phyloP scores from a whole-genome alignment of 2,329 filamentous ascomycete genomes.

The Trichoderma brevicompactum region DNA sequence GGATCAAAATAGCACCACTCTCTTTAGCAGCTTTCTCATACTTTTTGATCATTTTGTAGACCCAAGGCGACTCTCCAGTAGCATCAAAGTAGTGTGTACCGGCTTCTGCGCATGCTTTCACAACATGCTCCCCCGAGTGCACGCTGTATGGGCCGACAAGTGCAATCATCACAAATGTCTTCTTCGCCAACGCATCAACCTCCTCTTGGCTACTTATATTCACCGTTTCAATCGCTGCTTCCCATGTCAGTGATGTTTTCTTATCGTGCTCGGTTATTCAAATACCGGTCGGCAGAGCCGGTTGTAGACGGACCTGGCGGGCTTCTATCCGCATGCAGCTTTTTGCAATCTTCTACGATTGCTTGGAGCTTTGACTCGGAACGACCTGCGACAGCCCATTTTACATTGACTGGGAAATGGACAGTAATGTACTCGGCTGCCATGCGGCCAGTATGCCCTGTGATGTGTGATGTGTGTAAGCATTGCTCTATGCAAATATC shows the following conservation, averaged over 20 bases:
- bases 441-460: slow-evolving; percentile 82
- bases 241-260: not conserved
- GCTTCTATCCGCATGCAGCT: slow-evolving; percentile 68
- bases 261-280: not conserved
- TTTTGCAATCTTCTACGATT: slow-evolving; percentile 68
- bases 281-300: not conserved
- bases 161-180: slow-evolving; percentile 60
- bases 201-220: slow-evolving; percentile 52
- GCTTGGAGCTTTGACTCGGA: slow-evolving; percentile 74
- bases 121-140: slow-evolving; percentile 62
- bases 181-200: slow-evolving; percentile 56
- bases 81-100: slow-evolving; percentile 69
- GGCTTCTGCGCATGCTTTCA: slow-evolving; percentile 64
- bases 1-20: slow-evolving; percentile 63
- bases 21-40: slow-evolving; percentile 58
- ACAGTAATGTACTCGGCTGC: slow-evolving; percentile 75
- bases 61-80: slow-evolving; percentile 64
- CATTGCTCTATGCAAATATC: not conserved
- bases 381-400: slow-evolving; percentile 87
- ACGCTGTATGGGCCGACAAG: slow-evolving; percentile 63
- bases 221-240: slow-evolving; percentile 57
- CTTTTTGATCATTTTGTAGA: slow-evolving; percentile 62
- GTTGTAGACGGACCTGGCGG: slow-evolving; percentile 63
- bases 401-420: slow-evolving; percentile 73
- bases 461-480: not conserved